phyloP scores from a whole-genome alignment of 2,329 filamentous ascomycete species.

The Diplodia seriata region DNA sequence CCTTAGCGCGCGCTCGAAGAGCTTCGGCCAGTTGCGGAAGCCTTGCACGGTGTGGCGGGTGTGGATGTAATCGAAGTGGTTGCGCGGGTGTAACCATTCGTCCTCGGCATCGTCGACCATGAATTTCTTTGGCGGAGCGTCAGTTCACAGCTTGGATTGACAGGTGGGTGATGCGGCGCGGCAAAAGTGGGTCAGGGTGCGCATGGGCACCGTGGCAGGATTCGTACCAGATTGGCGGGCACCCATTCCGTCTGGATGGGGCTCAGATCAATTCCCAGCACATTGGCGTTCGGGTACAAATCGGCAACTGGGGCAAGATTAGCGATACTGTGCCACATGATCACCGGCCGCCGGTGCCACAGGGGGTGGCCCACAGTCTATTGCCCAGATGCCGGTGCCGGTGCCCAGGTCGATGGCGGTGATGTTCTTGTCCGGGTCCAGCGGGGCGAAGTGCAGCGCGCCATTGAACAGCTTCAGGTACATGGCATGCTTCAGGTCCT shows the following conservation, averaged over 20 bases:
- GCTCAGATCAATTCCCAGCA: conserved; percentile 34
- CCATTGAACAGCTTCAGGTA: conserved; percentile 51
- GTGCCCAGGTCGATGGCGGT: conserved; percentile 65
- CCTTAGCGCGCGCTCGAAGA: conserved; percentile 53
- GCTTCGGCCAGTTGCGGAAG: conserved; percentile 58
- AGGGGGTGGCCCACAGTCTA: conserved; percentile 48
- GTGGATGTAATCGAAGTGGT: conserved; percentile 68
- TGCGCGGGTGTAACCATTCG: conserved; percentile 61
- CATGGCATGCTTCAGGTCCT: conserved; percentile 65
- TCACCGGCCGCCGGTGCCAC: not conserved
- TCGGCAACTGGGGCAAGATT: conserved; percentile 32
- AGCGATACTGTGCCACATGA: conserved; percentile 15
- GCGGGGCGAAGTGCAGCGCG: conserved; percentile 61
- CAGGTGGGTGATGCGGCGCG: not conserved
- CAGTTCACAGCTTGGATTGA: not conserved
- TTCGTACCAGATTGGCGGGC: conserved; percentile 58
- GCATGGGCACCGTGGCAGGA: conserved; percentile 31
- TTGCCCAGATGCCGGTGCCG: conserved; percentile 66
- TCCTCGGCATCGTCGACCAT: conserved; percentile 65
- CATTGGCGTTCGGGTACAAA: conserved; percentile 33
- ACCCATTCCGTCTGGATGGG: conserved; percentile 54
- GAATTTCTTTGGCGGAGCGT: conserved; percentile 45
- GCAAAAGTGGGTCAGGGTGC: not conserved
- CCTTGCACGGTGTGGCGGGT: conserved; percentile 60
- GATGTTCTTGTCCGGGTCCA: conserved; percentile 54